Conservation (phyloP, 257 asterid genomes). For the Fraxinus americana region DNA sequence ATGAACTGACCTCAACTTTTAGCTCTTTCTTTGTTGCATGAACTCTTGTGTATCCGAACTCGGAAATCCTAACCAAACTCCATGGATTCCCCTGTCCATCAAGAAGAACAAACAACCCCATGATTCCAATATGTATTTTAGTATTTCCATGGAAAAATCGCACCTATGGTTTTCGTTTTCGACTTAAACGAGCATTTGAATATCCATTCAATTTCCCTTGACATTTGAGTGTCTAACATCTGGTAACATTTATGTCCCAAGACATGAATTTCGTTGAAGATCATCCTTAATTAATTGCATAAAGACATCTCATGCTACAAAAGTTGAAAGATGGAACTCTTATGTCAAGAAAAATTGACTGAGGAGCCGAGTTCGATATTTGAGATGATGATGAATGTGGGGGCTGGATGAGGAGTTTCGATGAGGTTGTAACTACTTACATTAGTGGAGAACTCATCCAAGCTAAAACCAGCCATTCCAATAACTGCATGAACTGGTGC, state of each 20-base stretch:
- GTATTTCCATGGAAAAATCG: not conserved
- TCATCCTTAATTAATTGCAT: not conserved
- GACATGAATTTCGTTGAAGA: not conserved
- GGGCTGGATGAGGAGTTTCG: not conserved
- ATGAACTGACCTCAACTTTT: slow-evolving; percentile 55
- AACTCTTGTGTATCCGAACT: slow-evolving; percentile 64
- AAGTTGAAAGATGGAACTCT: not conserved
- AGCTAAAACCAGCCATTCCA: slow-evolving; percentile 88
- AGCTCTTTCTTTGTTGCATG: slow-evolving; percentile 56
- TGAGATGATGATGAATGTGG: not conserved
- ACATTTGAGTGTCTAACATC: not conserved
- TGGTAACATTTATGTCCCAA: not conserved
- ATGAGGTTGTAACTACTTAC: slow-evolving; percentile 36
- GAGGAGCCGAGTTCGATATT: not conserved
- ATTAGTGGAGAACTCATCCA: slow-evolving; percentile 55
- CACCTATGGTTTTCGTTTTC: not conserved
- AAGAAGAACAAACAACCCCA: not conserved
- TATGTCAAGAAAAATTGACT: not conserved
- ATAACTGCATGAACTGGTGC: slow-evolving; percentile 83
- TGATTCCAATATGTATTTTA: not conserved
- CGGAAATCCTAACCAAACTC: slow-evolving; percentile 62
- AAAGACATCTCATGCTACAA: not conserved
- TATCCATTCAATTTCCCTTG: not conserved
- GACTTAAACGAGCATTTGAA: not conserved
- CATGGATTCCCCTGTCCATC: slow-evolving; percentile 53